A percentile compares a stretch with the other conserved stretches of the same genome.
Evolutionary conservation across 768 basidiomycete species (phyloP).

Genomic region (Amanita pallidorosea): DNA sequence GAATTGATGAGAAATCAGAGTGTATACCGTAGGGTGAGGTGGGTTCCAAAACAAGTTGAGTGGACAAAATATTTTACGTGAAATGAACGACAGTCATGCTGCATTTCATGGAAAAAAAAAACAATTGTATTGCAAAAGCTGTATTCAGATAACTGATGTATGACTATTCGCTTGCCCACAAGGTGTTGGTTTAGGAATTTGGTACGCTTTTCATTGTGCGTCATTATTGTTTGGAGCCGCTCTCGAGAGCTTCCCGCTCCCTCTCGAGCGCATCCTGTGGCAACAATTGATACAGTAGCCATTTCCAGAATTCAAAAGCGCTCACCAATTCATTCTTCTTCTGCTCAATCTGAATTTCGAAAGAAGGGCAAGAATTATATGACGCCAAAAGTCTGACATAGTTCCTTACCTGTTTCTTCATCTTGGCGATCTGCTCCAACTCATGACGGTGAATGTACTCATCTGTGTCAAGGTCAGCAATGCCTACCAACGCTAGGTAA

Average conservation of each 20-base stretch:
- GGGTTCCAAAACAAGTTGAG: not conserved
- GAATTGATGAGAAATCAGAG: too few species aligned
- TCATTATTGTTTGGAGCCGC: constrained; percentile 1
- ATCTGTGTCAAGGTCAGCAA: constrained; percentile 21
- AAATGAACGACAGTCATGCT: too few species aligned
- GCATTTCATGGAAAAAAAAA: not conserved
- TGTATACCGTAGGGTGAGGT: too few species aligned
- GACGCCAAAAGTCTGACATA: not conserved
- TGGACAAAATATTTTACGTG: not conserved
- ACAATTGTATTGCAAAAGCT: not conserved
- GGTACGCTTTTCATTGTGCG: too few species aligned
- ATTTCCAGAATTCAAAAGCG: not conserved
- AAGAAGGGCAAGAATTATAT: not conserved
- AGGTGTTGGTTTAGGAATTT: not conserved
- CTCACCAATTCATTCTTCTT: constrained; percentile 20
- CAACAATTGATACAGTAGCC: not conserved
- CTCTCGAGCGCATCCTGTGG: constrained; percentile 14
- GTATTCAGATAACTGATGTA: too few species aligned
- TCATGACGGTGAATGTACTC: constrained; percentile 49
- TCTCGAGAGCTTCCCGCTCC: constrained; percentile 11
- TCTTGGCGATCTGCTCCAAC: constrained; percentile 37
- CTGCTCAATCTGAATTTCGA: constrained; percentile 15
- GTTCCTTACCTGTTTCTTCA: constrained; percentile 35
- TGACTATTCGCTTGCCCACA: not conserved
- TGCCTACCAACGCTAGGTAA: not conserved